Conservation (phyloP, 1,284 basidiomycete genomes). For the Caloboletus inedulis region DNA sequence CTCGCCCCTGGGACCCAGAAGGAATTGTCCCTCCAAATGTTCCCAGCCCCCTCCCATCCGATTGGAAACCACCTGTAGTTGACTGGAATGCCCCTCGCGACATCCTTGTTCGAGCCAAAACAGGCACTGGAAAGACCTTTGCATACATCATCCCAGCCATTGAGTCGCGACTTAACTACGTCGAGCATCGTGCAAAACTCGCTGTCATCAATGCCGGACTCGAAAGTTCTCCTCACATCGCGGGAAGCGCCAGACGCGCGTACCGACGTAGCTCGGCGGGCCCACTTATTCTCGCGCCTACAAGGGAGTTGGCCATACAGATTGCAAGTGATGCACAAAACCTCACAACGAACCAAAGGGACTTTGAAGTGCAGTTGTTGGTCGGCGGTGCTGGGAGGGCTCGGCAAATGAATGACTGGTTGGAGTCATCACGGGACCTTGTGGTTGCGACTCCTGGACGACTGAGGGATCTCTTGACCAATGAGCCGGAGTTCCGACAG, state of each 20-base stretch:
- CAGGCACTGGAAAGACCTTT: conserved; percentile 91
- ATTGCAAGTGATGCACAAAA: conserved; percentile 85
- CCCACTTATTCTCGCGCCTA: conserved; percentile 87
- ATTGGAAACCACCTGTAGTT: conserved; percentile 25
- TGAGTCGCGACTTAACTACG: conserved; percentile 62
- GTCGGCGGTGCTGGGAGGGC: conserved; percentile 77
- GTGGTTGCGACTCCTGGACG: conserved; percentile 94
- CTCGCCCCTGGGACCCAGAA: conserved; percentile 43
- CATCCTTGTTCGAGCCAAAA: conserved; percentile 83
- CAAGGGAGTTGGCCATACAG: conserved; percentile 91
- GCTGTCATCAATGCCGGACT: conserved; percentile 43
- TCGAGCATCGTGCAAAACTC: conserved; percentile 42
- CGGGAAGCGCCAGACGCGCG: conserved; percentile 32
- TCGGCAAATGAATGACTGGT: conserved; percentile 68
- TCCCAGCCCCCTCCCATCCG: background rate
- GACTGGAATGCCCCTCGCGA: conserved; percentile 45
- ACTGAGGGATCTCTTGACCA: conserved; percentile 74
- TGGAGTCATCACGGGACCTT: conserved; percentile 69
- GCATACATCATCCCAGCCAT: conserved; percentile 89
- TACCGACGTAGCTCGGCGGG: conserved; percentile 58
- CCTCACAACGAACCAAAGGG: conserved; percentile 62
- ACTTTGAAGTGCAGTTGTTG: conserved; percentile 73
- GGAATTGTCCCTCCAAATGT: conserved; percentile 5
- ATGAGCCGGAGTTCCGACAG: conserved; percentile 54
- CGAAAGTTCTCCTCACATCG: conserved; percentile 32